These are phyloP conservation scores for Euphrasia confusa DNA, from an alignment of 257 asterid species.

Conservation along the genomic window DNA sequence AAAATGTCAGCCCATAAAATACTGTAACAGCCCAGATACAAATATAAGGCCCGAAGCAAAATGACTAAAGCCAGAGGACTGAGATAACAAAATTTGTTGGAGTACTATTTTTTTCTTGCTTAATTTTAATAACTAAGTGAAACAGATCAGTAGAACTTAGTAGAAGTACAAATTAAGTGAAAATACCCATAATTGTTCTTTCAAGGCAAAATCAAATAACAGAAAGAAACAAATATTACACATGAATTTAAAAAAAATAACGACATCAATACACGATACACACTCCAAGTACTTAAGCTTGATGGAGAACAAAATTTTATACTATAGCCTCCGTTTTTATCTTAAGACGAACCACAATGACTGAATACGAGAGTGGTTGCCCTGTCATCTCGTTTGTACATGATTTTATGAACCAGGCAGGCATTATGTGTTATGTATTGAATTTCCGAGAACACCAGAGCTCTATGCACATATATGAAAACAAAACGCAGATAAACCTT, in stretches of 20 bases:
- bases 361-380: constrained; percentile 21
- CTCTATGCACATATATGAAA: constrained; percentile 32
- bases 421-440: constrained; percentile 2
- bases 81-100: not conserved
- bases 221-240: constrained; percentile 16
- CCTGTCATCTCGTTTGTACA: constrained; percentile 20
- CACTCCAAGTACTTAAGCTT: constrained; percentile 13
- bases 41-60: too few species aligned
- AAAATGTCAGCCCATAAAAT: too few species aligned
- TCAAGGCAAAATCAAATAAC: constrained; percentile 28
- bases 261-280: constrained; percentile 6
- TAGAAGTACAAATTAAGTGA: too few species aligned
- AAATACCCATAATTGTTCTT: not conserved
- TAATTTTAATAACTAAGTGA: not conserved
- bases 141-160: not conserved
- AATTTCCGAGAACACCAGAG: constrained; percentile 21
- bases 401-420: constrained; percentile 20
- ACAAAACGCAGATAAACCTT: constrained; percentile 12
- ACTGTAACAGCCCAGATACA: too few species aligned
- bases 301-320: constrained; percentile 3
- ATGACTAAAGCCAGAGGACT: not conserved
- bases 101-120: too few species aligned
- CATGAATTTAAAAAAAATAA: constrained; percentile 17
- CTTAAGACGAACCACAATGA: constrained; percentile 24
- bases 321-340: constrained; percentile 6